Base-by-base conservation (phyloP, 495 filamentous ascomycete genomes). In the Penicillium psychrofluorescens region DNA sequence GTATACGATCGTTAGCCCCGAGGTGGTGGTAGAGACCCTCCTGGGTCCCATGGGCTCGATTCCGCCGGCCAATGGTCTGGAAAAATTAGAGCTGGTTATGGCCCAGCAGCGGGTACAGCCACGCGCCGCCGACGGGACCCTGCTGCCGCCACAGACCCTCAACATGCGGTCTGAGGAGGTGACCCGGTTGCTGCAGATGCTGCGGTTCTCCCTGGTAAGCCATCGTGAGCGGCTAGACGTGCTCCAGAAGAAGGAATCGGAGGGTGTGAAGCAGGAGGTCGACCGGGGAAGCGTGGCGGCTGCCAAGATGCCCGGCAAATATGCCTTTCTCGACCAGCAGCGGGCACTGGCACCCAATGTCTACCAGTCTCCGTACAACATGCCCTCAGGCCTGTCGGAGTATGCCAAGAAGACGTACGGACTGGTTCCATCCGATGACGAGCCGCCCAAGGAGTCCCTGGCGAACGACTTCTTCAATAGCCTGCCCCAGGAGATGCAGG, bases 101-200 rank as follows among this genome's bases (percentile, higher is more conserved):
- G 69, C 69, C 40, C 69, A 73, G 49, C 69, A 70, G 49, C 63
- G 69, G 39, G 69, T 73, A 29, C 69, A 73, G 48, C 67, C 67
- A 1, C 61, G 65, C 38, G 69, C 66, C 27, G 53, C 61, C 11
- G 69, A 73, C 43, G 67, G 67, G 38, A 67, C 69, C 34, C 43
- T 70, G 40, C 51, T 70, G 15, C 63, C 69, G 14, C 55, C 61
- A 34, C 69, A 73, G 46, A 65, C 66, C 29, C 56, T 73, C 36
- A 73, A 73, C 45, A 73, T 70, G 67, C 59, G 67, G 27, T 70
- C 69, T 22, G 69, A 73, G 38, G 69, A 73, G 47, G 69, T 73
- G 42, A 68, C 58, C 28, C 67, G 66, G 13, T 44, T 73, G 13
- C 54, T 73, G 41, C 59, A 68, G 35, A 73, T 73, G 69, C 63